phyloP scores from a whole-genome alignment of 306 rosid species.

The Quercus agrifolia region DNA sequence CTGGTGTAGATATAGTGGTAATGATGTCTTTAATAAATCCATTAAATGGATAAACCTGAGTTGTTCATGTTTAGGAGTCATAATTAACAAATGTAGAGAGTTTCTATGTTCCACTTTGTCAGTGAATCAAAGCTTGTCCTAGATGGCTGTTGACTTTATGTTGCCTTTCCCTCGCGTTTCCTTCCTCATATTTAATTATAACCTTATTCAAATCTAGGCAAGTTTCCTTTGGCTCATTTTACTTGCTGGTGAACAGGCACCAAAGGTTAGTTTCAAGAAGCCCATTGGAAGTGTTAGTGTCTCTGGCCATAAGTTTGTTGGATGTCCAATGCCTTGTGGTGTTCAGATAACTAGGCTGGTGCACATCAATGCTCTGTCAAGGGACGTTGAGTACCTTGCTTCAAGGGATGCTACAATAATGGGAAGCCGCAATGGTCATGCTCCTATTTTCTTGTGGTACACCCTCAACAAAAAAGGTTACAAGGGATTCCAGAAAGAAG shows the following conservation, averaged over 20 bases:
- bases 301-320: conserved; percentile 61
- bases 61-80: neutral
- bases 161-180: neutral
- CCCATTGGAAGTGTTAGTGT: conserved; percentile 50
- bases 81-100: neutral
- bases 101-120: neutral
- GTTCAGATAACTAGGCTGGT: conserved; percentile 51
- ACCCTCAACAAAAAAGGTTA: conserved; percentile 57
- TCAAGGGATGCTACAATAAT: conserved; percentile 75
- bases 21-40: neutral
- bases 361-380: conserved; percentile 49
- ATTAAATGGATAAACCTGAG: neutral
- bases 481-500: conserved; percentile 62
- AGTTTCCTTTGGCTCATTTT: neutral
- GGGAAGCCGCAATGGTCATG: conserved; percentile 72
- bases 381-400: conserved; percentile 60
- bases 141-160: neutral
- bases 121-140: neutral
- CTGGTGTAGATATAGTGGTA: neutral
- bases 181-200: neutral
- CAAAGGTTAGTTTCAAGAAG: conserved; percentile 51
- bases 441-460: conserved; percentile 73
- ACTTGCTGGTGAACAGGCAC: conserved; percentile 38
- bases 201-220: neutral
- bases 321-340: conserved; percentile 65